These are phyloP conservation scores for Rhynchosporium secalis DNA, from an alignment of 2,329 filamentous ascomycete species.

Conservation along the genomic window DNA sequence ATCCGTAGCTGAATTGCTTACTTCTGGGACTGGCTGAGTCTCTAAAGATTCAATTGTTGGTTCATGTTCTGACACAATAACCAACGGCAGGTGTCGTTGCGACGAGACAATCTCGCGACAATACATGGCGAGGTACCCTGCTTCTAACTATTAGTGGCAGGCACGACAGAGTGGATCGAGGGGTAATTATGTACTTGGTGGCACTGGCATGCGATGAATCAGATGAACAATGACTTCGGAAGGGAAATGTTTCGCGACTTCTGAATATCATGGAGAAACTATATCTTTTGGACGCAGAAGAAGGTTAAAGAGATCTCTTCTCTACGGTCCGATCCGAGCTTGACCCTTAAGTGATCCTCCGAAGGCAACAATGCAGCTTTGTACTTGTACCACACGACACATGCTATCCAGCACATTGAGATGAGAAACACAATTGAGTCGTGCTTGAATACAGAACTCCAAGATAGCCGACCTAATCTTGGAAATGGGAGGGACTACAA, in stretches of 20 bases:
- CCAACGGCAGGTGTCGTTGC: conserved; percentile 7
- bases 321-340: too few relatives aligned
- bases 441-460: too few relatives aligned
- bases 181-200: not conserved
- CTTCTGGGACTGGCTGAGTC: not conserved
- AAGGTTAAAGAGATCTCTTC: too few relatives aligned
- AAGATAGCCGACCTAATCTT: too few relatives aligned
- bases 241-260: not conserved
- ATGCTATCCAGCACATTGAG: too few relatives aligned
- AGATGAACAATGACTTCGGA: not conserved
- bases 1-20: not conserved
- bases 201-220: not conserved
- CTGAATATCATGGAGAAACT: too few relatives aligned
- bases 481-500: too few relatives aligned
- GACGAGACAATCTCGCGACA: conserved; percentile 18
- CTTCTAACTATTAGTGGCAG: conserved; percentile 8
- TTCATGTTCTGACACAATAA: not conserved
- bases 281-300: too few relatives aligned
- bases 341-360: too few relatives aligned
- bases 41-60: conserved; percentile 9
- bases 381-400: too few relatives aligned
- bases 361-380: too few relatives aligned
- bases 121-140: conserved; percentile 15
- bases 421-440: too few relatives aligned
- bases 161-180: conserved; percentile 9